A percentile compares a stretch with the other conserved stretches of the same genome.
Conservation (phyloP, 1,284 basidiomycete species). For the Irpex sp. region DNA sequence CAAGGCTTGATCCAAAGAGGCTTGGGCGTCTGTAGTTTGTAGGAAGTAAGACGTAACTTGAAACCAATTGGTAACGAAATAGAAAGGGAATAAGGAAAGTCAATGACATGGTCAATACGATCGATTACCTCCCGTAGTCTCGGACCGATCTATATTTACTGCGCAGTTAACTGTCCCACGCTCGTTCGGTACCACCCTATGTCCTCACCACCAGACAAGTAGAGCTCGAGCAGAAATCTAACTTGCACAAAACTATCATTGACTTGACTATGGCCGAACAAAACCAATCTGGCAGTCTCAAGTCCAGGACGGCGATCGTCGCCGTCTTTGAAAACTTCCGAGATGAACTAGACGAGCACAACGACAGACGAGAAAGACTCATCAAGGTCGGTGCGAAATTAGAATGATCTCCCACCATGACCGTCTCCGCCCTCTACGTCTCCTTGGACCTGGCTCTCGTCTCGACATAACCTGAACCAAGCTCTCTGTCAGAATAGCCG, state of each 20-base stretch:
- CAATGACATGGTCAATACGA: too few species aligned
- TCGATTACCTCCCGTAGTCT: background rate
- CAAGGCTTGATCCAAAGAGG: too few species aligned
- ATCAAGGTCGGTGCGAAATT: conserved; percentile 60
- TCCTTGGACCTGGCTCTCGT: conserved; percentile 6
- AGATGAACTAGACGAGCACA: conserved; percentile 68
- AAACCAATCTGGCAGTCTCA: conserved; percentile 10
- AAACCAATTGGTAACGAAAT: too few species aligned
- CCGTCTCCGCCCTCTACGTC: background rate
- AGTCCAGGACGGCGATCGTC: conserved; percentile 26
- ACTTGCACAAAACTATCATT: background rate
- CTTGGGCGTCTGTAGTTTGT: too few species aligned
- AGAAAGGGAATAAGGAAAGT: too few species aligned
- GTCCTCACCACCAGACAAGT: too few species aligned
- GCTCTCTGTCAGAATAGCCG: conserved; percentile 55
- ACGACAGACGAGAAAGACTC: conserved; percentile 76
- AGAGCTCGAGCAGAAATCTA: background rate
- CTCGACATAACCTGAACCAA: conserved; percentile 2
- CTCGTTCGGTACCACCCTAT: too few species aligned
- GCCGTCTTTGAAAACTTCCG: conserved; percentile 58
- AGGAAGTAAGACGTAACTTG: too few species aligned
- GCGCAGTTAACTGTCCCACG: too few species aligned
- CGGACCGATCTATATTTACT: too few species aligned
- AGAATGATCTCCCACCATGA: background rate
- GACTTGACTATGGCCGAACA: conserved; percentile 6